These are phyloP conservation scores for Leishmania amazonensis DNA, from an alignment of 208 protist genomes.

Conservation along the genomic window DNA sequence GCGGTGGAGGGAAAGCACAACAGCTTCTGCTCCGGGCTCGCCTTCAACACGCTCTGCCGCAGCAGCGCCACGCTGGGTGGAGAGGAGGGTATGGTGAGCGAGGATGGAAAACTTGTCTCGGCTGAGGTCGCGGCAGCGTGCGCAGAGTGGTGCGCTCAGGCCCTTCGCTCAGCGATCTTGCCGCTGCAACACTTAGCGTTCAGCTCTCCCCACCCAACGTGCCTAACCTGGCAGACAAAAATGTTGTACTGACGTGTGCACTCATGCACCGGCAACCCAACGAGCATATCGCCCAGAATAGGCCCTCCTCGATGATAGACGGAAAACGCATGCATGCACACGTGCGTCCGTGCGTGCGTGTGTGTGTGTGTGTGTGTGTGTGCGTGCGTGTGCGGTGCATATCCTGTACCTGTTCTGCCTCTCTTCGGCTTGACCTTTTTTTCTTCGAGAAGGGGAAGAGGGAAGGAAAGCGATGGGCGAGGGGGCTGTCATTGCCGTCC, in stretches of 20 bases:
- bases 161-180: conserved; percentile 20
- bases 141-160: conserved; percentile 35
- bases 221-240: conserved; percentile 17
- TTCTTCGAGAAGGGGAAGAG: background rate
- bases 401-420: background rate
- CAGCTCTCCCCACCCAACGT: background rate
- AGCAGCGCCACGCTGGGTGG: conserved; percentile 35
- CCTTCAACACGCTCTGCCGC: conserved; percentile 40
- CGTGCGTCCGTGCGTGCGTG: background rate
- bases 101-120: conserved; percentile 34
- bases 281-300: background rate
- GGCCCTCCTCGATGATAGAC: background rate
- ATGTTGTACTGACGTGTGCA: background rate
- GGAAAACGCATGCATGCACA: background rate
- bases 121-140: conserved; percentile 37
- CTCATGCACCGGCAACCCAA: background rate
- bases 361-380: background rate
- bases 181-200: conserved; percentile 32
- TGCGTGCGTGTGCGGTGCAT: background rate
- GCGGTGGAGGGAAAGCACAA: conserved; percentile 15
- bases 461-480: background rate
- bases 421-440: background rate
- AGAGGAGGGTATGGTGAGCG: conserved; percentile 36
- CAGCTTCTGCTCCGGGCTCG: conserved; percentile 33
- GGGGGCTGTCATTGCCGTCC: background rate